These are phyloP conservation scores for Thalassiosira mediterranea DNA, from an alignment of 352 stramenopile species.

Conservation along the genomic window DNA sequence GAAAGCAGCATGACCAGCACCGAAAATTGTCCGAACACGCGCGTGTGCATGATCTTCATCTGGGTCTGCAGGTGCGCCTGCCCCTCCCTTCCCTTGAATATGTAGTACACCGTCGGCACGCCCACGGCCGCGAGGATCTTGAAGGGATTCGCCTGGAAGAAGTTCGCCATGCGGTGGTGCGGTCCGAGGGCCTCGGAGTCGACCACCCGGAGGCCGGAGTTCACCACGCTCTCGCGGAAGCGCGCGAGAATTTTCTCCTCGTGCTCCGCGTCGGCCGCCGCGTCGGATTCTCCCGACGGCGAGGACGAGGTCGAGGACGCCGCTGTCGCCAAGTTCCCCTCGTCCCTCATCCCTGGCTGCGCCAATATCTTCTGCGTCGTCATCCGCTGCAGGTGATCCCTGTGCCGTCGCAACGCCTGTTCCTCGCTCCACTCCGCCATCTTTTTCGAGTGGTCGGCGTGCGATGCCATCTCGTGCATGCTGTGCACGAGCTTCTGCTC, in stretches of 20 bases:
- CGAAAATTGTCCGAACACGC: constrained; percentile 62
- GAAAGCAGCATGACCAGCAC: constrained; percentile 54
- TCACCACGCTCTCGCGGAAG: constrained; percentile 53
- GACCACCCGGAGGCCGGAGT: constrained; percentile 53
- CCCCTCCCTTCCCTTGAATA: constrained; percentile 54
- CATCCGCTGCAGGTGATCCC: constrained; percentile 41
- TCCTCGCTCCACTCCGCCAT: constrained; percentile 58
- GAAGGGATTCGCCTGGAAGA: constrained; percentile 64
- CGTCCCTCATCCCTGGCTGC: constrained; percentile 28
- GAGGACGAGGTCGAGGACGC: too few relatives aligned
- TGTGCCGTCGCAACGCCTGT: constrained; percentile 43
- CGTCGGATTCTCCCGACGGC: too few relatives aligned
- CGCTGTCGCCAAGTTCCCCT: constrained; percentile 18
- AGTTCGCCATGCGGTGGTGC: constrained; percentile 57
- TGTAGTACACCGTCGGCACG: constrained; percentile 55
- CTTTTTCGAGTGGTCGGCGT: constrained; percentile 43
- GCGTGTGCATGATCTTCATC: constrained; percentile 67
- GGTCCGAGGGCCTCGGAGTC: constrained; percentile 30
- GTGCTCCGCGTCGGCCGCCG: constrained; percentile 21
- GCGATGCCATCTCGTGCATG: constrained; percentile 54
- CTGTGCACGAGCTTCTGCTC: constrained; percentile 55
- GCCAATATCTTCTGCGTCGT: constrained; percentile 45
- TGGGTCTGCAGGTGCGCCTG: constrained; percentile 56
- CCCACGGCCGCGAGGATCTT: constrained; percentile 50
- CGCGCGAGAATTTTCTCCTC: constrained; percentile 51